These are phyloP conservation scores for Boletus tomentosulus DNA, from an alignment of 768 basidiomycete species.

Conservation along the genomic window DNA sequence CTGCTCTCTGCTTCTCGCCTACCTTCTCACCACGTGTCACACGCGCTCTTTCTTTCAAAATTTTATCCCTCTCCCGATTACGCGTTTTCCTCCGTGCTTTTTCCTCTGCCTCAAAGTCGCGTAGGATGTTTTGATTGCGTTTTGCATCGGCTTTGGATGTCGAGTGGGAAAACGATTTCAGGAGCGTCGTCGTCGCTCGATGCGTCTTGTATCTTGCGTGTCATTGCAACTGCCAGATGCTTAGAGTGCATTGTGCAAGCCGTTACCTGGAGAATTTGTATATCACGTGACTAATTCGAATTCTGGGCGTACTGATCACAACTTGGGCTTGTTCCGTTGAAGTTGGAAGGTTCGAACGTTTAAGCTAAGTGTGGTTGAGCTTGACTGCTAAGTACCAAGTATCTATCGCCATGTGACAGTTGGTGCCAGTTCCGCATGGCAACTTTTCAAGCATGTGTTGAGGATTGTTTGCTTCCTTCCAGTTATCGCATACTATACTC, in stretches of 20 bases:
- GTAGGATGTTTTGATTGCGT: constrained; percentile 34
- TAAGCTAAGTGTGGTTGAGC: no score
- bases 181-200: constrained; percentile 45
- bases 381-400: no score
- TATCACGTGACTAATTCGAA: background rate
- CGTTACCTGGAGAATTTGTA: no score
- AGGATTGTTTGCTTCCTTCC: no score
- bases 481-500: no score
- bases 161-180: constrained; percentile 45
- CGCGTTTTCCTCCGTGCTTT: constrained; percentile 40
- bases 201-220: constrained; percentile 14
- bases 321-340: no score
- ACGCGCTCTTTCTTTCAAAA: constrained; percentile 46
- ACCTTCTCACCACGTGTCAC: constrained; percentile 11
- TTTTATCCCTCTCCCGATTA: constrained; percentile 47
- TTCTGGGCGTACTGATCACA: no score
- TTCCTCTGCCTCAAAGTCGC: constrained; percentile 35
- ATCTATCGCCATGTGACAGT: no score
- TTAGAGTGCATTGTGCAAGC: no score
- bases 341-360: no score
- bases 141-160: constrained; percentile 42
- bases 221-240: constrained; percentile 17
- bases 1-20: constrained; percentile 13
- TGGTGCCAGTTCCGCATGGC: no score
- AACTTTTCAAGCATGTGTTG: no score